phyloP scores from a whole-genome alignment of 306 rosid genomes.

The peach (Prunus persica) region Prunus_persica_NCBIv2 NC_034011.1:24818001-24818500 shows the following conservation, averaged over 20 bases:
- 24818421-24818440: neutral
- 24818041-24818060: neutral
- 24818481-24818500: too few relatives aligned
- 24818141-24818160: neutral
- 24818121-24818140: neutral
- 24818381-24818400: neutral
- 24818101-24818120: neutral
- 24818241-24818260: neutral
- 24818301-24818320: neutral
- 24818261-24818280: neutral
- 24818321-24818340: neutral
- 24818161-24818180: neutral
- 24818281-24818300: neutral
- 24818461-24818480: too few relatives aligned
- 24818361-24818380: neutral
- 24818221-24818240: neutral
- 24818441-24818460: too few relatives aligned
- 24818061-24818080: neutral
- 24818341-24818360: neutral
- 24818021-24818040: neutral
- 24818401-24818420: neutral
- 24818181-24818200: neutral
- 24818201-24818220: neutral
- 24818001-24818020: neutral
- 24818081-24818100: neutral